Evolutionary conservation across 768 basidiomycete species (phyloP).

Genomic region (Psilocybe cubensis): DNA sequence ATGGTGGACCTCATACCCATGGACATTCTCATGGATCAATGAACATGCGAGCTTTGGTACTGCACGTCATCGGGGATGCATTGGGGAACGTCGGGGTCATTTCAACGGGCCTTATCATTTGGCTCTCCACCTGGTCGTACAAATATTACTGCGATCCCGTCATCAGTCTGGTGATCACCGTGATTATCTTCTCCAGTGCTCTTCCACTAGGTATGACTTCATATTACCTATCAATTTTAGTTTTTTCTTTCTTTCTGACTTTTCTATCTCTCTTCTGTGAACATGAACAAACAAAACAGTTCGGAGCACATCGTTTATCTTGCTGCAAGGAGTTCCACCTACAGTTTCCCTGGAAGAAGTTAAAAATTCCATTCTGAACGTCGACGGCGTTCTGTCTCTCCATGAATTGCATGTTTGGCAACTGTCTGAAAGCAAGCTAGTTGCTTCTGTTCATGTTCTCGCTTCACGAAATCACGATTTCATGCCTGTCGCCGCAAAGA

Average conservation of each 20-base stretch:
- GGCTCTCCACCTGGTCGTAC: constrained; percentile 83
- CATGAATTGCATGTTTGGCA: constrained; percentile 99
- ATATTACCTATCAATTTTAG: neutral
- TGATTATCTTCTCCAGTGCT: constrained; percentile 96
- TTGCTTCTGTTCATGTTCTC: constrained; percentile 95
- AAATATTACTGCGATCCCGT: constrained; percentile 93
- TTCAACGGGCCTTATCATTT: constrained; percentile 91
- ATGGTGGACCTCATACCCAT: constrained; percentile 23
- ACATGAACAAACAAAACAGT: too few species aligned
- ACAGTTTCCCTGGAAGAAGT: constrained; percentile 91
- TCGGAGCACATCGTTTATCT: constrained; percentile 90
- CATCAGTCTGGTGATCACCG: constrained; percentile 92
- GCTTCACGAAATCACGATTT: constrained; percentile 84
- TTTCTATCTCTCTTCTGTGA: constrained; percentile 1
- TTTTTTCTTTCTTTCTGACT: neutral
- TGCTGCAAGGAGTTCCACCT: constrained; percentile 92
- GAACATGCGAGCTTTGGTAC: constrained; percentile 97
- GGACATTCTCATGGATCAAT: constrained; percentile 62
- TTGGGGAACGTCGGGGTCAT: constrained; percentile 99
- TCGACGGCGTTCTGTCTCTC: constrained; percentile 84
- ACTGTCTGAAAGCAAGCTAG: constrained; percentile 91
- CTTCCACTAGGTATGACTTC: constrained; percentile 75
- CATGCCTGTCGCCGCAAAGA: constrained; percentile 86
- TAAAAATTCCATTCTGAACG: constrained; percentile 74
- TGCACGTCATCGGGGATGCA: constrained; percentile 97